Percentiles rank a stretch among this genome's conserved stretches.
phyloP scores from a whole-genome alignment of 2,329 filamentous ascomycete genomes.

The Plectosphaerella sp. region DNA sequence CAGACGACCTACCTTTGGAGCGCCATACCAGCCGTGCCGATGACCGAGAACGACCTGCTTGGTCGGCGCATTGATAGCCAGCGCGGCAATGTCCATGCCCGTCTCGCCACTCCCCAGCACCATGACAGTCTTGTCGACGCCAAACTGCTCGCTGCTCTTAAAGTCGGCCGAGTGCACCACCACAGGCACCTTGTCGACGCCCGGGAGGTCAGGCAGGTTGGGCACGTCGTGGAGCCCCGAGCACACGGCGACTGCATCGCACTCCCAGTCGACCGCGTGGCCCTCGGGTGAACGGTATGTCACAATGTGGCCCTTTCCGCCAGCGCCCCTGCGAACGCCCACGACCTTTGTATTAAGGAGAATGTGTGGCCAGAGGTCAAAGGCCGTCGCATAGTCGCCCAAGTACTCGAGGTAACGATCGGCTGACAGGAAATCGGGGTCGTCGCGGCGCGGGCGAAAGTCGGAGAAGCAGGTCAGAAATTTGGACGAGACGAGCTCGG shows the following conservation, averaged over 20 bases:
- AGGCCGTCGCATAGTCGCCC: slow-evolving; percentile 30
- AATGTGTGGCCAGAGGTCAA: slow-evolving; percentile 31
- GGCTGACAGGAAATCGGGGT: slow-evolving; percentile 38
- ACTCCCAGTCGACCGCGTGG: slow-evolving; percentile 23
- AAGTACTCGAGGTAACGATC: slow-evolving; percentile 37
- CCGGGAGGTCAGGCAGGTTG: slow-evolving; percentile 30
- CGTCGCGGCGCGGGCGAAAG: slow-evolving; percentile 34
- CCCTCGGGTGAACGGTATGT: slow-evolving; percentile 10
- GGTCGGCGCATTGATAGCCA: slow-evolving; percentile 37
- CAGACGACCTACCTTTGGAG: slow-evolving; percentile 31
- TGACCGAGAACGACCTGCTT: slow-evolving; percentile 38
- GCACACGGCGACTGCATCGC: slow-evolving; percentile 42
- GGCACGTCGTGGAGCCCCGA: slow-evolving; percentile 39
- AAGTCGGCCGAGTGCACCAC: slow-evolving; percentile 39
- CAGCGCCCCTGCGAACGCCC: slow-evolving; percentile 9
- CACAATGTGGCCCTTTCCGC: slow-evolving; percentile 14
- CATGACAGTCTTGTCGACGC: slow-evolving; percentile 30
- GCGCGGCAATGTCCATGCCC: slow-evolving; percentile 37
- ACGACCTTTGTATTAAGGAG: slow-evolving; percentile 25
- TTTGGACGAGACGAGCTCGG: slow-evolving; percentile 44
- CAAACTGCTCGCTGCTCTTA: slow-evolving; percentile 37
- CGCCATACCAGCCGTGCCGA: slow-evolving; percentile 39
- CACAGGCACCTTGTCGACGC: slow-evolving; percentile 27
- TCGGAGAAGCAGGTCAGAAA: slow-evolving; percentile 47
- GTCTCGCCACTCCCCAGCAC: slow-evolving; percentile 42